Evolutionary conservation across 1,139 yeast species (phyloP).

Genomic region (Candida sanyaensis): DNA sequence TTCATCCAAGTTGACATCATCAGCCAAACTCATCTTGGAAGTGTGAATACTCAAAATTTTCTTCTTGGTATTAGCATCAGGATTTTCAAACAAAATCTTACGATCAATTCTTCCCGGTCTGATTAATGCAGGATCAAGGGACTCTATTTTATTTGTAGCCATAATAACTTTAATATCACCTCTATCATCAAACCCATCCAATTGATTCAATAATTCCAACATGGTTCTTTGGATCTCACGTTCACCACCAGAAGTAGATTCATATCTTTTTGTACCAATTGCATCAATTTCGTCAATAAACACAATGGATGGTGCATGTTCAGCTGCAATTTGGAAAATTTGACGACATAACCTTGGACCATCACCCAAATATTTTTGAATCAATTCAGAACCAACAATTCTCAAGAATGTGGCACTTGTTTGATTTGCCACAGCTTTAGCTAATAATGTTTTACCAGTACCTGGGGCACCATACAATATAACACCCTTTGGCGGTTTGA

Average conservation of each 20-base stretch:
- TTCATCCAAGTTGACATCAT: slow-evolving; percentile 87
- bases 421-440: slow-evolving; percentile 98
- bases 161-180: slow-evolving; percentile 98
- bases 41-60: slow-evolving; percentile 94
- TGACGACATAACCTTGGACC: slow-evolving; percentile 96
- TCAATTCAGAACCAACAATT: slow-evolving; percentile 95
- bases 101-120: slow-evolving; percentile 99
- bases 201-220: slow-evolving; percentile 94
- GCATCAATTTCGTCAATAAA: slow-evolving; percentile 99
- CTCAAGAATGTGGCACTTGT: slow-evolving; percentile 95
- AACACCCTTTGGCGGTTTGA: slow-evolving; percentile 98
- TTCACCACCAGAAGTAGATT: slow-evolving; percentile 95
- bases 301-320: slow-evolving; percentile 96
- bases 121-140: slow-evolving; percentile 94
- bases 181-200: slow-evolving; percentile 97
- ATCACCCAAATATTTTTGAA: slow-evolving; percentile 96
- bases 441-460: slow-evolving; percentile 95
- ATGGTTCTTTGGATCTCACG: slow-evolving; percentile 98
- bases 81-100: slow-evolving; percentile 94
- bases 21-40: slow-evolving; percentile 86
- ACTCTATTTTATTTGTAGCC: slow-evolving; percentile 98
- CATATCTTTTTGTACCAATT: slow-evolving; percentile 96
- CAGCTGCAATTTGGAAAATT: slow-evolving; percentile 95
- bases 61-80: slow-evolving; percentile 90
- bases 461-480: slow-evolving; percentile 99